Evolutionary conservation across 208 protist genomes (phyloP), one percentile per base, ranked within the genome.

Genomic region (Phytomonas sp.): DNA sequence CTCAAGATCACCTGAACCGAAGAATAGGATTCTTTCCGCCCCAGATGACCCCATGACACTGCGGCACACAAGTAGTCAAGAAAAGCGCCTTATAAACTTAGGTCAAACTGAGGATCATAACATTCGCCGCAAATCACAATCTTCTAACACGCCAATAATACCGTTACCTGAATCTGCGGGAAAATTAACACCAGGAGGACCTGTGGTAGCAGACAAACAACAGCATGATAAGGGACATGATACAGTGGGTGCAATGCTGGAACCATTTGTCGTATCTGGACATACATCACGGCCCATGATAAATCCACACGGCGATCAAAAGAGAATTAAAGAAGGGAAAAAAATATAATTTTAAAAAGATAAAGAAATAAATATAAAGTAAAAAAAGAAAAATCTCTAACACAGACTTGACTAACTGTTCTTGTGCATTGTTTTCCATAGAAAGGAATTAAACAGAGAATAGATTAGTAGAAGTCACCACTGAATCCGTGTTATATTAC

Each of bases 251-350:
- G 5, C 23, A 68, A 70, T 77, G 65, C 73, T 83, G 11, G 85
- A 76, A 9, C 78, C 83, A 2, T 83, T 88, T 40, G 60, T 77
- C 0, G 83, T 94, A 46, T 70, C 73, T 9, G 83, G 89, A 23
- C 84, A 92, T 74, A 91, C 89, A 11, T 90, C 89, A 0, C 77
- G 77, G 40, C 85, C 84, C 51, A 84, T 92, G 80, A 81, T 91
- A 53, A 72, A 76, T 37, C 78, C 76, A 64, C 7, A 43, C 9
- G 13, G 13, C 9, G 9, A 64, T 17, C 7, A 0, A 6, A 32
- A 28, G 67, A 30, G 23, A 9, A 43, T 60, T 37, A 51, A 7
- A 46, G 36, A 71, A 29, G n/a, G 53, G 4, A 11, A 13, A 66
- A 67, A 32, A 62, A 66, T 13, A 34, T 61, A 61, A 36, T 59